These are phyloP conservation scores for Brasenia schreberi DNA, from an alignment of 164 flowering plant species.

Conservation along the genomic window DNA sequence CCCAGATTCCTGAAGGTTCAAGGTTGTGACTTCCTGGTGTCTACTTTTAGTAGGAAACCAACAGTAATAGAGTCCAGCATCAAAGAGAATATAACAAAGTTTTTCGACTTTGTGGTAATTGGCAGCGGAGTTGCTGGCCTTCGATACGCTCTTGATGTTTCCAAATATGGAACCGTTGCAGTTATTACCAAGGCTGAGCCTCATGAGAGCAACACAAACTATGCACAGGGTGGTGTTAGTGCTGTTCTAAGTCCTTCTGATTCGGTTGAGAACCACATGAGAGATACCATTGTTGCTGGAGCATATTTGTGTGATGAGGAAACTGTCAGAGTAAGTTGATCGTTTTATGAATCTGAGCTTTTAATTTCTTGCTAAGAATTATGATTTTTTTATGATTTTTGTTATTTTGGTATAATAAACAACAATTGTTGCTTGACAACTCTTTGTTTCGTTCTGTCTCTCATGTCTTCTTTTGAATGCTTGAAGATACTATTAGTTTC, in stretches of 20 bases:
- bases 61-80: constrained; percentile 27
- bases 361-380: not conserved
- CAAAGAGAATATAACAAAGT: constrained; percentile 44
- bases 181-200: constrained; percentile 94
- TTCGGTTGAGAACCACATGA: constrained; percentile 94
- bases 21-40: constrained; percentile 8
- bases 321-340: constrained; percentile 64
- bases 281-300: constrained; percentile 90
- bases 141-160: constrained; percentile 88
- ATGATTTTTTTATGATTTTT: not conserved
- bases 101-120: constrained; percentile 76
- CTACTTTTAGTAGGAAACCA: constrained; percentile 15
- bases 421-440: not conserved
- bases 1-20: constrained; percentile 26
- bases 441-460: not conserved
- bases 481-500: not conserved
- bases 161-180: constrained; percentile 89
- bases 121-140: constrained; percentile 99
- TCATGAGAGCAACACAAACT: constrained; percentile 96
- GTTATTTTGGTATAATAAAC: not conserved
- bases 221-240: constrained; percentile 99
- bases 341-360: not conserved
- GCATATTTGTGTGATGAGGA: constrained; percentile 97
- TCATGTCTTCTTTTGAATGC: not conserved
- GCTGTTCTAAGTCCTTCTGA: constrained; percentile 80